phyloP scores from a whole-genome alignment of 805 yeast genomes.

The Candida taoyuanica region DNA sequence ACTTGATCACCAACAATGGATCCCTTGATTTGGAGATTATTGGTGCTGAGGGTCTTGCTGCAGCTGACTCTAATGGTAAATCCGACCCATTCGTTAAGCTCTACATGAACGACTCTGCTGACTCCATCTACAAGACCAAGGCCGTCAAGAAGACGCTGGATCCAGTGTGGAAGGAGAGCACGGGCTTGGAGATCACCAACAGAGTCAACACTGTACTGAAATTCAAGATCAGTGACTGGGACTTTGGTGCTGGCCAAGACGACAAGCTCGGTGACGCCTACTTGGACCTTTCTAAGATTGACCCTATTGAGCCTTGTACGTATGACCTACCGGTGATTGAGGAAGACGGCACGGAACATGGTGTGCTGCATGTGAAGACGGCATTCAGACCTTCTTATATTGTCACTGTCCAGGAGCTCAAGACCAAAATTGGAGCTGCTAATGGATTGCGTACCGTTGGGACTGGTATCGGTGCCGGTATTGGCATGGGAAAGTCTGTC shows the following conservation, averaged over 20 bases:
- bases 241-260: constrained; percentile 81
- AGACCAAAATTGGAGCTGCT: constrained; percentile 37
- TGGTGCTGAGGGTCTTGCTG: constrained; percentile 61
- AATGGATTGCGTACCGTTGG: constrained; percentile 49
- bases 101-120: constrained; percentile 57
- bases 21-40: constrained; percentile 54
- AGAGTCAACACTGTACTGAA: constrained; percentile 55
- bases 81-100: constrained; percentile 87
- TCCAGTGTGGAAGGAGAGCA: constrained; percentile 84
- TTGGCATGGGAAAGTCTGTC: constrained; percentile 39
- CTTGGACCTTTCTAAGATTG: constrained; percentile 54
- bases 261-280: constrained; percentile 70
- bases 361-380: constrained; percentile 55
- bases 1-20: constrained; percentile 74
- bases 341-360: constrained; percentile 43
- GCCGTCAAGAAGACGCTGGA: constrained; percentile 79
- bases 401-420: constrained; percentile 36
- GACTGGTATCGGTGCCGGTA: constrained; percentile 43
- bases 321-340: constrained; percentile 46
- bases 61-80: constrained; percentile 90
- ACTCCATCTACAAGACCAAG: constrained; percentile 65
- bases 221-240: constrained; percentile 81
- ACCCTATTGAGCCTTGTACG: constrained; percentile 50
- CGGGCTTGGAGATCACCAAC: constrained; percentile 51
- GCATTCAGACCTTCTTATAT: constrained; percentile 71